Conservation (phyloP, 179 eudicot genomes). For the Patellifolia procumbens region DNA sequence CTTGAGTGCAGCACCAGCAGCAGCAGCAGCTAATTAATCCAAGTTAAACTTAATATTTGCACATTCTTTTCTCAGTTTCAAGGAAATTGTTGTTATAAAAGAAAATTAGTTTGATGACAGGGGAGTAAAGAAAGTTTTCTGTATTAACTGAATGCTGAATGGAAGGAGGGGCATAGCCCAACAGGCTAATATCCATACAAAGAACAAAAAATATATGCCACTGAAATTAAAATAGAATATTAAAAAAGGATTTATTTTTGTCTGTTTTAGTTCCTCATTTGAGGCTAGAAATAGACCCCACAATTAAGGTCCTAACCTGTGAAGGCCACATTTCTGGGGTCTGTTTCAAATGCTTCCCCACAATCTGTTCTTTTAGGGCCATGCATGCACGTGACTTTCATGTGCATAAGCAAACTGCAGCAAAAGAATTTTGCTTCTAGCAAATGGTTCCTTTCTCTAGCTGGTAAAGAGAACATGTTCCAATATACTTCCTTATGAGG, state of each 20-base stretch:
- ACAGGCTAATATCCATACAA: slow-evolving; percentile 38
- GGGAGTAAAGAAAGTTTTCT: background rate
- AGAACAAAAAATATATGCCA: slow-evolving; percentile 34
- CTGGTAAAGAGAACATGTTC: background rate
- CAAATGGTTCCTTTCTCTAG: background rate
- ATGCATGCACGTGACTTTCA: slow-evolving; percentile 17
- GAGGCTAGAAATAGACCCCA: slow-evolving; percentile 29
- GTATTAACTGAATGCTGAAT: slow-evolving; percentile 31
- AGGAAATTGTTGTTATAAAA: background rate
- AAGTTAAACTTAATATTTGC: slow-evolving; percentile 12
- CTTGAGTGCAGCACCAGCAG: slow-evolving; percentile 5
- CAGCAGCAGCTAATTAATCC: slow-evolving; percentile 14
- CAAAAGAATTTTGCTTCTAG: slow-evolving; percentile 5
- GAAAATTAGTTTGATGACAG: slow-evolving; percentile 1
- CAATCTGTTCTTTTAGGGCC: background rate
- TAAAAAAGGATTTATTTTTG: background rate
- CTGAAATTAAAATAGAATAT: slow-evolving; percentile 21
- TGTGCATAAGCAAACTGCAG: slow-evolving; percentile 7
- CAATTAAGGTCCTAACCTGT: slow-evolving; percentile 18
- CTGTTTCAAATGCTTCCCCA: slow-evolving; percentile 19
- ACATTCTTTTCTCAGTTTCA: background rate
- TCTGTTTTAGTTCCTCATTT: slow-evolving; percentile 13
- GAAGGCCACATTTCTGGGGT: slow-evolving; percentile 23
- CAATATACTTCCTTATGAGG: slow-evolving; percentile 13
- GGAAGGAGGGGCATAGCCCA: slow-evolving; percentile 33